phyloP scores from a whole-genome alignment of 371 early-diverging fungal genomes.

The Gilbertella persicaria region DNA sequence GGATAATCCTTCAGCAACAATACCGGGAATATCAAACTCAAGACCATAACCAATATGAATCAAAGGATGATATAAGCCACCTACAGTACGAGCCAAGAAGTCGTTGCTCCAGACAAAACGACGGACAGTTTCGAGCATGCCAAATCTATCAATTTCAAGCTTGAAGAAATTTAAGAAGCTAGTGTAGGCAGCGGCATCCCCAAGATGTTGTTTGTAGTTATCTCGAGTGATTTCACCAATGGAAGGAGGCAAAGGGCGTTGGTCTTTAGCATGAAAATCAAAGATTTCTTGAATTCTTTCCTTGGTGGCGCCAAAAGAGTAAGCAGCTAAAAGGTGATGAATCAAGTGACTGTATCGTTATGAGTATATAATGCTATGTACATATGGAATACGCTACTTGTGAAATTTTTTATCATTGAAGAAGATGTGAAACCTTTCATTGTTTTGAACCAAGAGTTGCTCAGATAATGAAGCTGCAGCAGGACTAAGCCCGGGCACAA shows the following conservation, averaged over 20 bases:
- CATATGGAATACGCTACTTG: slow-evolving; percentile 30
- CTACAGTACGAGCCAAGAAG: slow-evolving; percentile 43
- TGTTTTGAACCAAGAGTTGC: slow-evolving; percentile 36
- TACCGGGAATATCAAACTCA: slow-evolving; percentile 59
- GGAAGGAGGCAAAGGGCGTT: slow-evolving; percentile 35
- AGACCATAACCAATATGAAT: slow-evolving; percentile 69
- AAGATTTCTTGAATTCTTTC: slow-evolving; percentile 55
- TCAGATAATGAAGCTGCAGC: slow-evolving; percentile 30
- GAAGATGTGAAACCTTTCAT: slow-evolving; percentile 41
- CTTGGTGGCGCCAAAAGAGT: slow-evolving; percentile 53
- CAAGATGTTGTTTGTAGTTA: slow-evolving; percentile 43
- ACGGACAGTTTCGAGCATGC: slow-evolving; percentile 46
- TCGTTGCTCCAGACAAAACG: slow-evolving; percentile 51
- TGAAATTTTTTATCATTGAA: slow-evolving; percentile 50
- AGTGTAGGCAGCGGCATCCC: slow-evolving; percentile 46
- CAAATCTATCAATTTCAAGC: slow-evolving; percentile 43
- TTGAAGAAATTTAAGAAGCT: slow-evolving; percentile 51
- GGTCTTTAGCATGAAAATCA: slow-evolving; percentile 41
- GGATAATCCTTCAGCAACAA: slow-evolving; percentile 61
- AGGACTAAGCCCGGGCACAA: slow-evolving; percentile 42
- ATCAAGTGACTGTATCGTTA: slow-evolving; percentile 41
- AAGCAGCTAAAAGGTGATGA: slow-evolving; percentile 60
- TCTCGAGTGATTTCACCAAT: slow-evolving; percentile 31
- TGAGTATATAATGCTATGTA: not conserved
- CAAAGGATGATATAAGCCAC: slow-evolving; percentile 61